These are phyloP conservation scores for Verbena officinalis DNA, from an alignment of 257 asterid genomes.

Conservation along the genomic window DNA sequence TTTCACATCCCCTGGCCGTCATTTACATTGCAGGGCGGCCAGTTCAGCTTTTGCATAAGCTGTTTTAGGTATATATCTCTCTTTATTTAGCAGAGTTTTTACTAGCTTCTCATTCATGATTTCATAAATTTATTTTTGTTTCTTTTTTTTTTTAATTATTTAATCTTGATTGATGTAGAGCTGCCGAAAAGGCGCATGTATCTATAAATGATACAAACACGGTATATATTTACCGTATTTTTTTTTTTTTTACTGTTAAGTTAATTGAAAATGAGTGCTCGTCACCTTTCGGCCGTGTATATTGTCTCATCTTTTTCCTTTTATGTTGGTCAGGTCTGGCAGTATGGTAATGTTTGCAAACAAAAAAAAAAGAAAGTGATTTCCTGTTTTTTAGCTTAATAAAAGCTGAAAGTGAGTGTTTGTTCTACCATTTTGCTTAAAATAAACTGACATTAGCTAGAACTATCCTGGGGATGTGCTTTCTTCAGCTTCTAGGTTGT, in stretches of 20 bases:
- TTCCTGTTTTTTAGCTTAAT: too few species aligned
- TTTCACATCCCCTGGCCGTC: background rate
- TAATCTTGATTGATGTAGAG: conserved; percentile 25
- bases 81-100: conserved; percentile 5
- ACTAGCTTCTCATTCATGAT: conserved; percentile 20
- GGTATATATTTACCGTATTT: background rate
- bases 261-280: background rate
- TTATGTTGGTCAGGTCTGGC: background rate
- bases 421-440: too few species aligned
- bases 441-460: too few species aligned
- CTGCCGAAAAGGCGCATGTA: conserved; percentile 26
- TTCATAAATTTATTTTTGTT: background rate
- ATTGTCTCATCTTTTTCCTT: background rate
- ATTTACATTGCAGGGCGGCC: conserved; percentile 24
- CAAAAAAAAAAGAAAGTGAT: too few species aligned
- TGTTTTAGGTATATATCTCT: conserved; percentile 21
- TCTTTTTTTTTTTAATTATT: background rate
- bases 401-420: too few species aligned
- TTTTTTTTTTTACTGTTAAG: background rate
- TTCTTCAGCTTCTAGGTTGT: too few species aligned
- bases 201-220: conserved; percentile 9
- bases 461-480: too few species aligned
- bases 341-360: too few species aligned
- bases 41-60: conserved; percentile 18
- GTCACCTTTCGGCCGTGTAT: background rate